phyloP scores from a whole-genome alignment of 2,329 filamentous ascomycete species.

The Colletotrichum cuscutae region DNA sequence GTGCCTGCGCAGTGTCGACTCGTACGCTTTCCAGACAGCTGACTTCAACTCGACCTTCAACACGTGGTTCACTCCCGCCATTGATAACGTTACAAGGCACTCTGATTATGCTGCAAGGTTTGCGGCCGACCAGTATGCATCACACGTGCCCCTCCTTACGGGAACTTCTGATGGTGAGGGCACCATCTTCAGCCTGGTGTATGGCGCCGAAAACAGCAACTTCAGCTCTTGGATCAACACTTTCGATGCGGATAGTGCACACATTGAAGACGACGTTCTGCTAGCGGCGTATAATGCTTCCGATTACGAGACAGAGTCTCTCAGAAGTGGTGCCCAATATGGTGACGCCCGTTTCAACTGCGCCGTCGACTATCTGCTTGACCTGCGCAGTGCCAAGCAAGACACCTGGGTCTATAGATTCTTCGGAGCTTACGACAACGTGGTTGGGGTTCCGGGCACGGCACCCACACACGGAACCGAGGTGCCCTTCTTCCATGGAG shows the following conservation, averaged over 20 bases:
- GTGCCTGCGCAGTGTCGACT: slow-evolving; percentile 47
- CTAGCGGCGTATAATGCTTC: slow-evolving; percentile 46
- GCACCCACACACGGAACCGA: slow-evolving; percentile 52
- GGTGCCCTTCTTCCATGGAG: slow-evolving; percentile 57
- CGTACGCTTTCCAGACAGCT: slow-evolving; percentile 43
- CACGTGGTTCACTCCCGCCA: slow-evolving; percentile 53
- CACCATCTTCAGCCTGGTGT: slow-evolving; percentile 49
- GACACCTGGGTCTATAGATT: slow-evolving; percentile 56
- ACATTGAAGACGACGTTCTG: slow-evolving; percentile 47
- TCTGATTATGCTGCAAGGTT: slow-evolving; percentile 44
- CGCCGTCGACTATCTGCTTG: slow-evolving; percentile 49
- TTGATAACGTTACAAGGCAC: slow-evolving; percentile 48
- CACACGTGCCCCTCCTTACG: slow-evolving; percentile 47
- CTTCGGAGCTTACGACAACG: slow-evolving; percentile 53
- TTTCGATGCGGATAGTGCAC: slow-evolving; percentile 51
- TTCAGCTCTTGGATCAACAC: slow-evolving; percentile 44
- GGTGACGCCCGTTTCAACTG: slow-evolving; percentile 59
- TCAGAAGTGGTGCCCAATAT: slow-evolving; percentile 53
- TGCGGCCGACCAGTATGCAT: slow-evolving; percentile 41
- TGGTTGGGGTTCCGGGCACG: slow-evolving; percentile 46
- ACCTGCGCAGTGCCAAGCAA: slow-evolving; percentile 49
- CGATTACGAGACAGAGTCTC: slow-evolving; percentile 49
- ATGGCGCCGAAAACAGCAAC: slow-evolving; percentile 44
- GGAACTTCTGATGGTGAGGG: slow-evolving; percentile 50
- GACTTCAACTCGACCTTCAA: slow-evolving; percentile 49